These are phyloP conservation scores for Strombidium stylifer DNA, from an alignment of 73 alveolate genomes.

Conservation along the genomic window DNA sequence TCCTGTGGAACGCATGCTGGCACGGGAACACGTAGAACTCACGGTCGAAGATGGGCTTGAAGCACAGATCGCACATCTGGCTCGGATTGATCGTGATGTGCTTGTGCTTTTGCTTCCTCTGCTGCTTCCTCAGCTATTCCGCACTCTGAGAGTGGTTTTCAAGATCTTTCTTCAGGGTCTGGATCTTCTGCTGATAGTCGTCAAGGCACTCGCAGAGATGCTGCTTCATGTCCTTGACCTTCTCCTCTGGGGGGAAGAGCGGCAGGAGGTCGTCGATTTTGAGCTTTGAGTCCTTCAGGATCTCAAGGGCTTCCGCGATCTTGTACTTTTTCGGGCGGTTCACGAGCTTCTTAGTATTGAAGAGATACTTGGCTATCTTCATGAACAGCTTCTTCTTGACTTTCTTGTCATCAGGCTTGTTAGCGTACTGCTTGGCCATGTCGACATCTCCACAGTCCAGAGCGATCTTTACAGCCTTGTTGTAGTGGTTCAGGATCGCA, in stretches of 20 bases:
- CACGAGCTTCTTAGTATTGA: conserved; percentile 24
- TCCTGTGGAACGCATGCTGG: conserved; percentile 92
- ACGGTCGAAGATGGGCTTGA: conserved; percentile 54
- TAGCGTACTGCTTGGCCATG: conserved; percentile 92
- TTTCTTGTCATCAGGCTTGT: conserved; percentile 88
- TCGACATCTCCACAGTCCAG: conserved; percentile 79
- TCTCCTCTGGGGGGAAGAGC: conserved; percentile 89
- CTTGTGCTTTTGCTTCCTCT: conserved; percentile 86
- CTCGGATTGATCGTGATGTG: conserved; percentile 79
- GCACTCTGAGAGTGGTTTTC: conserved; percentile 87
- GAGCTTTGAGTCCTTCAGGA: conserved; percentile 80
- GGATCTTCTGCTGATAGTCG: conserved; percentile 89
- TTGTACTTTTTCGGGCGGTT: conserved; percentile 49
- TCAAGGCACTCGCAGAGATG: conserved; percentile 93
- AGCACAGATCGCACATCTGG: conserved; percentile 80
- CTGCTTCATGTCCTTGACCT: conserved; percentile 91
- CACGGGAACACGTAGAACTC: conserved; percentile 90
- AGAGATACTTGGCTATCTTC: conserved; percentile 83
- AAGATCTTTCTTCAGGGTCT: conserved; percentile 84
- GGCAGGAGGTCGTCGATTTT: conserved; percentile 97
- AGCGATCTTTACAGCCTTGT: conserved; percentile 95
- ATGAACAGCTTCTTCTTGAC: conserved; percentile 92
- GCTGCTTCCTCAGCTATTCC: conserved; percentile 86
- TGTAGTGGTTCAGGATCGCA: conserved; percentile 91
- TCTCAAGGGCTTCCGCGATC: conserved; percentile 79